Evolutionary conservation across 139 green algal species (phyloP).

Genomic region (Parachlorella kessleri): DNA sequence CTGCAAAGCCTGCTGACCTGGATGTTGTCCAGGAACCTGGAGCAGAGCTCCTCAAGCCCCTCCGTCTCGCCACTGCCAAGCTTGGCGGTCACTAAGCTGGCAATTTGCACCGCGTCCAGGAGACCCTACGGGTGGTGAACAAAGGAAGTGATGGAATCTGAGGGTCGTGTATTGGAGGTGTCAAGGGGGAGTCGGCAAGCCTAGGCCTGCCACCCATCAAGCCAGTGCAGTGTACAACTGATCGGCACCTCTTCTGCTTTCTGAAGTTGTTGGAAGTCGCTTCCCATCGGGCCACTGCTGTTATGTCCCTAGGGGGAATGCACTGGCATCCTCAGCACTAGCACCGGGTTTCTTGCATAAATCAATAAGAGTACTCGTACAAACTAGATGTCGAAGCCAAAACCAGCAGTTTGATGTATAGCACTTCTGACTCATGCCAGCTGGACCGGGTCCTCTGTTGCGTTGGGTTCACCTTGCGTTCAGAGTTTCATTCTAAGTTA

Average conservation of each 20-base stretch:
- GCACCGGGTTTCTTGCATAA: background rate
- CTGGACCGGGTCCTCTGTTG: too few species aligned
- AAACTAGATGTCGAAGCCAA: background rate
- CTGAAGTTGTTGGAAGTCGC: too few species aligned
- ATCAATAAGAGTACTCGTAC: background rate
- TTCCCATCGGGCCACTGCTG: too few species aligned
- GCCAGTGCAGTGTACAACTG: background rate
- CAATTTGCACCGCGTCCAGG: background rate
- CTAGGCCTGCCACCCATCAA: background rate
- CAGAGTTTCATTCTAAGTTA: background rate
- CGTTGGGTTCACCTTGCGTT: too few species aligned
- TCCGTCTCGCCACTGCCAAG: background rate
- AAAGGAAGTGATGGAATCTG: background rate
- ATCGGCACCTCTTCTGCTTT: too few species aligned
- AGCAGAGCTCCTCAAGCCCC: background rate
- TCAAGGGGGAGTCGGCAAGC: background rate
- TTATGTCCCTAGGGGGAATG: too few species aligned
- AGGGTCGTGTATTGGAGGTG: background rate
- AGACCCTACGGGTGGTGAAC: background rate
- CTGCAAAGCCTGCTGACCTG: constrained; percentile 10
- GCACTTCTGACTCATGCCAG: too few species aligned
- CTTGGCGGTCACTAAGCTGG: background rate
- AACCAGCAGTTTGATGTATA: background rate
- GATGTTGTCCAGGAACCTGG: background rate
- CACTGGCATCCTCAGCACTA: too few species aligned